Evolutionary conservation across 2,329 filamentous ascomycete species (phyloP), one percentile per base, ranked within the genome.

Genomic region (Calonectria naviculata): DNA sequence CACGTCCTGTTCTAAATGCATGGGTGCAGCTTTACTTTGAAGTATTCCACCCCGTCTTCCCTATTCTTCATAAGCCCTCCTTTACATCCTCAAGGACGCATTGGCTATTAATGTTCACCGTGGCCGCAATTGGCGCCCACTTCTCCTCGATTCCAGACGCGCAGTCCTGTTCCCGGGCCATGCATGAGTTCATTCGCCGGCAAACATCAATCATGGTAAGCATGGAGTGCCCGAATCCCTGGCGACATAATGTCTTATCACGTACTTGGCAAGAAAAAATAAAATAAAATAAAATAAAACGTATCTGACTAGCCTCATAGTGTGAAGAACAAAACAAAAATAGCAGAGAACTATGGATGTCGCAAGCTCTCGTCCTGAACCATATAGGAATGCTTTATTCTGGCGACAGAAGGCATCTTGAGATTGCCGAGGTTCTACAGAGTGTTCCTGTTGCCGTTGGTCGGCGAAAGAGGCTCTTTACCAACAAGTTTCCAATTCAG

Each of bases 21-120:
- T 63, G 60, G 60, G 60, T 63, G 26, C 60, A 63, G 42, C 42
- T 63, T 1, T 63, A 63, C 19, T 63, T 63, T 26, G 60, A 63
- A 47, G 9, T 46, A 4, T 63, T 63, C 12, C 60, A 63, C 29
- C 60, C 60, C 1, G 21, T 63, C 9, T 46, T 63, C 29, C 60
- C 60, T 9, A 63, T 63, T 13, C 60, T 63, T 7, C 60, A 63
- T 15, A 63, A 63, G 15, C 17, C 60, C 4, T 63, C 60, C 7
- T 63, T 63, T n/a, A 46, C 29, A 24, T 15, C 38, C 19, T 47
- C 60, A 2, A 63, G n/a, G 29, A 47, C 41, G 12, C 60, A 63
- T 15, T 63, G 60, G 60, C n/a, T 63, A 15, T 46, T 63, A 15
- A 47, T 63, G 26, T 63, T 63, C 42, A 24, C 60, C 4, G 42